Evolutionary conservation across 176 grass and related monocot species (phyloP).

Genomic region (Zizania latifolia): DNA sequence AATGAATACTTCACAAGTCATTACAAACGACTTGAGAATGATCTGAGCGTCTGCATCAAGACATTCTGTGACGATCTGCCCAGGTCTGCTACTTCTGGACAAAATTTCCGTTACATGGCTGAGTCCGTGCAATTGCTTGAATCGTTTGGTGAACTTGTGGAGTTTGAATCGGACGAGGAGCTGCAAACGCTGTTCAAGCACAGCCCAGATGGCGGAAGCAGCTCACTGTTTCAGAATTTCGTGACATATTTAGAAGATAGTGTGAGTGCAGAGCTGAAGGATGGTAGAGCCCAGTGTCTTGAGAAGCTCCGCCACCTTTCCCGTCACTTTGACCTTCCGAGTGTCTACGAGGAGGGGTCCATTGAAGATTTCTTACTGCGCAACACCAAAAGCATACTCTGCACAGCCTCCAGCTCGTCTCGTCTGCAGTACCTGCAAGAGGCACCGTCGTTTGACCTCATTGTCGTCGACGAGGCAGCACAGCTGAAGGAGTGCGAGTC

Average conservation of each 20-base stretch:
- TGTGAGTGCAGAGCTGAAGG: conserved; percentile 17
- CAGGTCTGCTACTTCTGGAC: conserved; percentile 5
- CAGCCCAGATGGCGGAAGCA: neutral
- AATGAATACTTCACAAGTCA: neutral
- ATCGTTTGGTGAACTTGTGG: neutral
- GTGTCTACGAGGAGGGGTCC: neutral
- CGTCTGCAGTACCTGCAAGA: conserved; percentile 17
- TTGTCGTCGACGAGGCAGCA: conserved; percentile 72
- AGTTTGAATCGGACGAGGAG: neutral
- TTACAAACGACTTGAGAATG: neutral
- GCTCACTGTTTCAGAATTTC: conserved; percentile 9
- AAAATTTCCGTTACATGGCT: conserved; percentile 10
- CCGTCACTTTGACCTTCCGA: conserved; percentile 4
- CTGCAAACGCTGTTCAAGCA: conserved; percentile 24
- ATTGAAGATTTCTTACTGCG: conserved; percentile 44
- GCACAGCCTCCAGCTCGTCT: conserved; percentile 46
- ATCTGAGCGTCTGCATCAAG: neutral
- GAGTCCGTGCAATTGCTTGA: neutral
- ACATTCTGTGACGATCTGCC: conserved; percentile 41
- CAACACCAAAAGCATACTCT: conserved; percentile 43
- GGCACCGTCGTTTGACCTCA: conserved; percentile 30
- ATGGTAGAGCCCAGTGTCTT: conserved; percentile 5
- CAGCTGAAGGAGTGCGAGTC: conserved; percentile 81
- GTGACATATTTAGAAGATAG: neutral
- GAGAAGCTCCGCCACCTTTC: conserved; percentile 6